Evolutionary conservation across 345 rosid genomes (phyloP), one percentile per base, ranked within the genome.

Genomic region (Pelargonium nanum): DNA sequence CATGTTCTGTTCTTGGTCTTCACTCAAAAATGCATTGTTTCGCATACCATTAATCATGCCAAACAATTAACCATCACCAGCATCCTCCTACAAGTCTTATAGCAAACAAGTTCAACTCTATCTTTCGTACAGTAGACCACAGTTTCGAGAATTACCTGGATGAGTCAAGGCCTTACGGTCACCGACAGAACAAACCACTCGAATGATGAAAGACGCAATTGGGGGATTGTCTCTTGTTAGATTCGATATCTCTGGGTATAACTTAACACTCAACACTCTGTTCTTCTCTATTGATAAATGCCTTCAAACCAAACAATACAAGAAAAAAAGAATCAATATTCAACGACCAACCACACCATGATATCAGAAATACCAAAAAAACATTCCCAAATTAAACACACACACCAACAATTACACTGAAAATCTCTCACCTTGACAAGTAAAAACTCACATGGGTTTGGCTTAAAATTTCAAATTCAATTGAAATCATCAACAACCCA

Each of bases 211-310:
- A 17, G 98, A 92, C 21, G 91, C 97, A 69, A 92, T 72, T 0
- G 98, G 98, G 55, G 98, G 95, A 63, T 78, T 84, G 0, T 82
- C 94, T 78, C 91, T 77, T 0, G 94, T 80, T 26, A 83, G 65
- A 58, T 77, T 89, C 0, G 98, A 92, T 26, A 76, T 74, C 63
- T 89, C 96, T 55, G 97, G 99, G 66, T 80, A 87, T 65, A 93
- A 77, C 70, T 83, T 87, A 66, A 93, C 81, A 65, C 64, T 72
- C 15, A 89, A 60, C 66, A 64, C 62, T 87, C 83, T 68, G 84
- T 79, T 87, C 82, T 85, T 89, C 85, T 93, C 99, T 71, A 89
- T 78, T 8, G 94, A 80, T 55, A 93, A 65, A 77, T 89, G 85
- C 99, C 99, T 93, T 77, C 68, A 71, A 71, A 69, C 45, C 6